Evolutionary conservation across 2,329 filamentous ascomycete species (phyloP), one percentile per base, ranked within the genome.

Genomic region (Colletotrichum cuscutae): DNA sequence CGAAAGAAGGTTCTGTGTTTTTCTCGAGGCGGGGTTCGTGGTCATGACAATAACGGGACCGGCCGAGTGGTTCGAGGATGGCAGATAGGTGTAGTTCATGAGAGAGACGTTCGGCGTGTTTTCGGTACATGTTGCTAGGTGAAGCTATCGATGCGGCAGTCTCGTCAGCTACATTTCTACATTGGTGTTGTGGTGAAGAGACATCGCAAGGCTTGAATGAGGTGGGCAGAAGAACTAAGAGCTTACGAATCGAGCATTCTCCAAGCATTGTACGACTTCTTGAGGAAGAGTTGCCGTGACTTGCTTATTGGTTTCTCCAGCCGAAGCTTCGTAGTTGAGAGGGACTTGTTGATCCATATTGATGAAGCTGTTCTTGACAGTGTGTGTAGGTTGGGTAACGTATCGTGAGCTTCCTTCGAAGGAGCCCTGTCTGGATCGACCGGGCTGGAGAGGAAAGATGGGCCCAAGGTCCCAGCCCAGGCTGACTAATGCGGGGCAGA

Each of bases 41-140:
- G 97, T 98, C 93, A 96, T 95, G 87, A 98, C 93, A 80, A 98
- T 97, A 75, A 95, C 93, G n/a, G 95, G 92, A n/a, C 86, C 84
- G 64, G 88, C 80, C 52, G 90, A 89, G 82, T 91, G 93, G 52
- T 91, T 92, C 19, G 93, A 94, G 6, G 89, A 91, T 52, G 95
- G 93, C 26, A 99, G 93, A 84, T 98, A 98, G 80, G 97, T 98
- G 86, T 98, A 98, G 87, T 97, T 98, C 97, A 99, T 99, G 76
- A 99, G 91, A 49, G 95, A 97, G 76, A 98, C 94, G 82, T 98
- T 95, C 11, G 97, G 97, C 75, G 91, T 87, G 79, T 97, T 93
- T 77, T 93, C 88, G 77, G 91, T 91, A 82, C 94, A 97, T 69
- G 97, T 99, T 77, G 97, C 95, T 65, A 99, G 93, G 83, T 99